Conservation (phyloP, 2,329 filamentous ascomycete genomes). For the Blastomyces gilchristii region DNA sequence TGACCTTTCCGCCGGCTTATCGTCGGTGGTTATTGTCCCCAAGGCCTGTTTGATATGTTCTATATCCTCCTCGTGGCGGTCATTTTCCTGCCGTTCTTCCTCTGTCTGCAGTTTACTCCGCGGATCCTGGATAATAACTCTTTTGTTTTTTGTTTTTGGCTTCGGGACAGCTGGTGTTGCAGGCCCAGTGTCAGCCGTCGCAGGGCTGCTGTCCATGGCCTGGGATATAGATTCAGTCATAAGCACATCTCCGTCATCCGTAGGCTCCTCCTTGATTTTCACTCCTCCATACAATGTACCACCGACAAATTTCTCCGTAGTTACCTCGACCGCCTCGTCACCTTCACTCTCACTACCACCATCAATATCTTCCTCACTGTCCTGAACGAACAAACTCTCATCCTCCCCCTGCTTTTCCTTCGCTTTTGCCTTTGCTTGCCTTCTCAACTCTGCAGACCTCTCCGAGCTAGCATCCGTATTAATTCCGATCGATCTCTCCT, state of each 20-base stretch:
- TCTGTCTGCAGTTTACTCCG: slow-evolving; percentile 31
- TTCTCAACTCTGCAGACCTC: slow-evolving; percentile 34
- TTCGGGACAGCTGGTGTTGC: neutral
- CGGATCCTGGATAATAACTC: slow-evolving; percentile 20
- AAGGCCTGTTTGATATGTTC: slow-evolving; percentile 32
- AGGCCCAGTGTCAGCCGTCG: neutral
- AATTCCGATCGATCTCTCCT: slow-evolving; percentile 44
- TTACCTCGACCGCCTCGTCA: slow-evolving; percentile 27
- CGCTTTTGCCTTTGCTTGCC: slow-evolving; percentile 26
- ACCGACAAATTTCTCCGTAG: slow-evolving; percentile 37
- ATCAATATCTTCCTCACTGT: slow-evolving; percentile 22
- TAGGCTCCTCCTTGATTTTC: slow-evolving; percentile 45
- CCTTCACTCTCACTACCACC: slow-evolving; percentile 16
- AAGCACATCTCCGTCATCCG: slow-evolving; percentile 39
- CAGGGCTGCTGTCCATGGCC: slow-evolving; percentile 17
- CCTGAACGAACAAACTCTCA: slow-evolving; percentile 26
- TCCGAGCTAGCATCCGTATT: slow-evolving; percentile 44
- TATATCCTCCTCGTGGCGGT: slow-evolving; percentile 32
- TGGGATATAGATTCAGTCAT: slow-evolving; percentile 28
- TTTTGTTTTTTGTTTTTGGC: slow-evolving; percentile 16
- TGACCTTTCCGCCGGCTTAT: slow-evolving; percentile 17
- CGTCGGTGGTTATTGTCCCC: slow-evolving; percentile 11
- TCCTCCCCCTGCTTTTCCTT: slow-evolving; percentile 19
- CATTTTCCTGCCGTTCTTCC: slow-evolving; percentile 35
- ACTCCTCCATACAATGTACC: slow-evolving; percentile 27